These are phyloP conservation scores for Phascolomyces articulosus DNA, from an alignment of 371 early-diverging fungal genomes.

Conservation along the genomic window DNA sequence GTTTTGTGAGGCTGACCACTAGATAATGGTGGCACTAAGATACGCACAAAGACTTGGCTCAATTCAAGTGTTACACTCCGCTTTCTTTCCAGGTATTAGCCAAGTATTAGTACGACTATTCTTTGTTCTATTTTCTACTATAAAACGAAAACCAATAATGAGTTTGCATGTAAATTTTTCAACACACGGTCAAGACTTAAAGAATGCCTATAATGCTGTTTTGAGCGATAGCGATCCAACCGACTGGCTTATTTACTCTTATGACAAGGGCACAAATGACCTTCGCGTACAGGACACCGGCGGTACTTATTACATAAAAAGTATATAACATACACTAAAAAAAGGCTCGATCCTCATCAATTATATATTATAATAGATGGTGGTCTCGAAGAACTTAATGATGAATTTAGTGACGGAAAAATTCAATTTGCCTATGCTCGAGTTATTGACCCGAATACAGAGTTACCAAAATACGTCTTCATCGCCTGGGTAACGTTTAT, in stretches of 20 bases:
- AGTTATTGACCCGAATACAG: constrained; percentile 86
- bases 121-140: not conserved
- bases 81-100: too few species aligned
- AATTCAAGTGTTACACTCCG: too few species aligned
- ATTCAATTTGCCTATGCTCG: constrained; percentile 89
- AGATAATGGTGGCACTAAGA: too few species aligned
- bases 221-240: constrained; percentile 58
- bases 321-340: too few species aligned
- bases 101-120: not conserved
- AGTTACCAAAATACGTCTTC: constrained; percentile 87
- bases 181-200: constrained; percentile 61
- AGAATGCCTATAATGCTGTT: constrained; percentile 70
- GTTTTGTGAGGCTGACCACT: too few species aligned
- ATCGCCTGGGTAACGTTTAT: constrained; percentile 83
- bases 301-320: constrained; percentile 35
- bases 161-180: constrained; percentile 71
- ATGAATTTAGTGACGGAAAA: constrained; percentile 89
- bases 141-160: constrained; percentile 28
- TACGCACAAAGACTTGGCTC: too few species aligned
- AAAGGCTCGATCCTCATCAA: not conserved
- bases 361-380: constrained; percentile 46
- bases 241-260: constrained; percentile 84
- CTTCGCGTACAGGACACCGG: constrained; percentile 76
- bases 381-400: constrained; percentile 85
- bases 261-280: constrained; percentile 84